Evolutionary conservation across 2,329 filamentous ascomycete genomes (phyloP), one percentile per base, ranked within the genome.

Genomic region (Colletotrichum gigasporum): DNA sequence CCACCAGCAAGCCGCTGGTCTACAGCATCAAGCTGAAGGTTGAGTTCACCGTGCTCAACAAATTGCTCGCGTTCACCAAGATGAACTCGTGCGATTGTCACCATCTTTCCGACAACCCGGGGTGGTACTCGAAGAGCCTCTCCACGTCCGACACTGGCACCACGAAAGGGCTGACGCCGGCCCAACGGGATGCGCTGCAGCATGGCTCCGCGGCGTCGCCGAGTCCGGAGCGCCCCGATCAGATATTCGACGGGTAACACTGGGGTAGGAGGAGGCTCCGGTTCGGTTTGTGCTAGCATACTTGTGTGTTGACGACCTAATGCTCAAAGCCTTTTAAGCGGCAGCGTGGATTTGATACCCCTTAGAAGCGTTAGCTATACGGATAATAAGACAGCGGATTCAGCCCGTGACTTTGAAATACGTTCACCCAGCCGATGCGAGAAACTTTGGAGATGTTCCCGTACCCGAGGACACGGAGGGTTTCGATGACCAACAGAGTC

Each of bases 11-110:
- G 42, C 58, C 63, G 6, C 12, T 66, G 20, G 63, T 59, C 9
- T 68, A 68, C 66, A 66, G 66, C 47, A 60, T 68, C 58, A 68
- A 66, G 55, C 58, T 68, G 2, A 66, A 85, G 67, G 74, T 85
- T 10, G 83, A 85, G 70, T 81, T 84, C 51, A 78, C 79, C 4
- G 81, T 86, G 10, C 74, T 87, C 9, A 80, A 83, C 22, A 58
- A 42, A 32, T 30, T 64, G 34, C 10, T 64, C 14, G 41, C 61
- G 0, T 64, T 61, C 20, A 64, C 61, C 1, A 64, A 54, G 56
- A 64, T 64, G 56, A 64, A 50, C 39, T 34, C 41, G 10, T 61
- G 61, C 26, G 48, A 61, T n/a, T 61, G 61, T 8, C 56, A 63
- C 47, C 55, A 61, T 14, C 18, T 61, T 12, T 20, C 37, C 8